Percentiles rank a stretch among this genome's conserved stretches.
Evolutionary conservation across 805 yeast species (phyloP).

Genomic region (Torulaspora gathmanii): DNA sequence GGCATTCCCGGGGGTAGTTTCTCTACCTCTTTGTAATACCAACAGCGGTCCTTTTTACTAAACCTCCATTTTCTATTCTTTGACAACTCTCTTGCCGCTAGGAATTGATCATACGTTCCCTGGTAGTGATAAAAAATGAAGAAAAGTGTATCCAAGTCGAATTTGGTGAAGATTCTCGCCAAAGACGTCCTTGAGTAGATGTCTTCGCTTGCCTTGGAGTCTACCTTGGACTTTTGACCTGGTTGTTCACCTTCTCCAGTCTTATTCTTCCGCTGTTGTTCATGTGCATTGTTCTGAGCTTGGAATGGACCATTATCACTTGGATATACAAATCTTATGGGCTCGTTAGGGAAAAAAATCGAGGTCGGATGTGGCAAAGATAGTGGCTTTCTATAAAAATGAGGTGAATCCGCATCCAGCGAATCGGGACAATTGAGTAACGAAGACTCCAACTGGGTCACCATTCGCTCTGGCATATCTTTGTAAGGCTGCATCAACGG

Average conservation of each 20-base stretch:
- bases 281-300: constrained; percentile 35
- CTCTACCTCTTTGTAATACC: constrained; percentile 58
- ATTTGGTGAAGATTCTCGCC: constrained; percentile 60
- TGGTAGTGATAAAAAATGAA: constrained; percentile 84
- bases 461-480: constrained; percentile 30
- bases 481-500: constrained; percentile 30
- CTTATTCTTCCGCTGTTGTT: constrained; percentile 14
- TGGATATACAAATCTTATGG: constrained; percentile 33
- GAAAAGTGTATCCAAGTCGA: constrained; percentile 83
- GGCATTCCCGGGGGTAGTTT: constrained; percentile 79
- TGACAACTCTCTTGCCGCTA: constrained; percentile 75
- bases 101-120: constrained; percentile 64
- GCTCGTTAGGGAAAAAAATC: constrained; percentile 68
- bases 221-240: constrained; percentile 6
- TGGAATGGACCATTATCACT: constrained; percentile 14
- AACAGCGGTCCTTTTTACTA: constrained; percentile 36
- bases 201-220: constrained; percentile 22
- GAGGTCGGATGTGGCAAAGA: constrained; percentile 85
- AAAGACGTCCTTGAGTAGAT: constrained; percentile 38
- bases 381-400: constrained; percentile 56
- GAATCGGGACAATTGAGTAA: constrained; percentile 90
- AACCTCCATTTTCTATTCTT: constrained; percentile 75
- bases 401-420: constrained; percentile 79
- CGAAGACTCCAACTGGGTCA: constrained; percentile 60
- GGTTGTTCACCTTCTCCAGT: constrained; percentile 1